Evolutionary conservation across 2,329 filamentous ascomycete genomes (phyloP).

Genomic region (Diplodia intermedia): DNA sequence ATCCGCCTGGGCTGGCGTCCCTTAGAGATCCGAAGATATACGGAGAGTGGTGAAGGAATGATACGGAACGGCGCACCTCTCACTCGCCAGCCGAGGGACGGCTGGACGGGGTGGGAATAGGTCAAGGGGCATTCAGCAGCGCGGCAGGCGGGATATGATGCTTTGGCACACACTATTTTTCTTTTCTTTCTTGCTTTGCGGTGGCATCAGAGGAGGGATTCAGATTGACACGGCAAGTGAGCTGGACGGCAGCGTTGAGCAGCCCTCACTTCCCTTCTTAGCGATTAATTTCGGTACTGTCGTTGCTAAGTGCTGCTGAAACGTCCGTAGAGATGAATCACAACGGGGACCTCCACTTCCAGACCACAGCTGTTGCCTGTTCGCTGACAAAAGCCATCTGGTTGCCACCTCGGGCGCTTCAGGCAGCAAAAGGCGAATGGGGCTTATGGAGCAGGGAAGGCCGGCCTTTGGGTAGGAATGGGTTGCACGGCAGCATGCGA

Average conservation of each 20-base stretch:
- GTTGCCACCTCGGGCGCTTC: constrained; percentile 1
- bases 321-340: neutral
- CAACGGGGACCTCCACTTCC: neutral
- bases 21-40: constrained; percentile 19
- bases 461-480: neutral
- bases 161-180: neutral
- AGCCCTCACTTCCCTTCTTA: neutral
- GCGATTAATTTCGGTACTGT: neutral
- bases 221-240: constrained; percentile 1
- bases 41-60: no score
- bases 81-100: neutral
- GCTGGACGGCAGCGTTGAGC: neutral
- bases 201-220: neutral
- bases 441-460: neutral
- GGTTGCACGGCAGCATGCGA: neutral
- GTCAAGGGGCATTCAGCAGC: neutral
- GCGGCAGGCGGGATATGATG: neutral
- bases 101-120: neutral
- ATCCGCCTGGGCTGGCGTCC: constrained; percentile 44
- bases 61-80: no score
- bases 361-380: neutral
- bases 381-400: neutral
- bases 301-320: neutral
- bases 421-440: constrained; percentile 11
- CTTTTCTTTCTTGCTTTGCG: neutral